These are phyloP conservation scores for Durio zibethinus DNA, from an alignment of 345 rosid species.

Conservation along the genomic window DNA sequence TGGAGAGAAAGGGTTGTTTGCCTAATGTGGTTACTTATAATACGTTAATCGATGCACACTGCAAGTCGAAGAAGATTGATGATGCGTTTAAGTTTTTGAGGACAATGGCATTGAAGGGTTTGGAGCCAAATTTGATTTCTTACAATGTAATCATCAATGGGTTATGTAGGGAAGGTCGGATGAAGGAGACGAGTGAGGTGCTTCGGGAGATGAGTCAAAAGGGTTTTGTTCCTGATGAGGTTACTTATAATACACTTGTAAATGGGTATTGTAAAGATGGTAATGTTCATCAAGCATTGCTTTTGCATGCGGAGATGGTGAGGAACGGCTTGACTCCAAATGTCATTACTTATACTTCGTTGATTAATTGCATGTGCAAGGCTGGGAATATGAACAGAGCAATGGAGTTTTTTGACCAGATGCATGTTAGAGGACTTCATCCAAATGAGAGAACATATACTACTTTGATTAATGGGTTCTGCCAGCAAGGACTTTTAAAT, in stretches of 20 bases:
- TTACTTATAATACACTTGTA: slow-evolving; percentile 74
- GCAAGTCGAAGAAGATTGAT: slow-evolving; percentile 58
- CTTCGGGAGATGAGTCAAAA: slow-evolving; percentile 51
- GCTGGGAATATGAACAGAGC: slow-evolving; percentile 81
- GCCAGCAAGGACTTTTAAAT: slow-evolving; percentile 57
- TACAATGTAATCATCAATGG: slow-evolving; percentile 76
- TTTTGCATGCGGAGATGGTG: slow-evolving; percentile 70
- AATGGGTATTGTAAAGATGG: slow-evolving; percentile 81
- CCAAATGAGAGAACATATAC: slow-evolving; percentile 83
- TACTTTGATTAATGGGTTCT: slow-evolving; percentile 78
- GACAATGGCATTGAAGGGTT: slow-evolving; percentile 53
- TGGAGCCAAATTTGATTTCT: slow-evolving; percentile 79
- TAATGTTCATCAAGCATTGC: slow-evolving; percentile 78
- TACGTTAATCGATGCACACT: slow-evolving; percentile 64
- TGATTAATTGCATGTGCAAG: slow-evolving; percentile 80
- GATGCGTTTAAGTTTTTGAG: slow-evolving; percentile 53
- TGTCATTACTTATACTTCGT: slow-evolving; percentile 77
- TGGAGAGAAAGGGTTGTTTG: slow-evolving; percentile 68
- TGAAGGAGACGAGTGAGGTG: slow-evolving; percentile 58
- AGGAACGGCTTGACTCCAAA: slow-evolving; percentile 73
- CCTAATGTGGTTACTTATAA: slow-evolving; percentile 88
- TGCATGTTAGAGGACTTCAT: slow-evolving; percentile 68
- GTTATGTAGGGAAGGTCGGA: slow-evolving; percentile 68
- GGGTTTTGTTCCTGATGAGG: slow-evolving; percentile 71
- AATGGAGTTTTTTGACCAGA: slow-evolving; percentile 65